Percentiles rank a stretch among this genome's conserved stretches.
phyloP scores from a whole-genome alignment of 2,329 filamentous ascomycete genomes.

The Cladosporium sp. region DNA sequence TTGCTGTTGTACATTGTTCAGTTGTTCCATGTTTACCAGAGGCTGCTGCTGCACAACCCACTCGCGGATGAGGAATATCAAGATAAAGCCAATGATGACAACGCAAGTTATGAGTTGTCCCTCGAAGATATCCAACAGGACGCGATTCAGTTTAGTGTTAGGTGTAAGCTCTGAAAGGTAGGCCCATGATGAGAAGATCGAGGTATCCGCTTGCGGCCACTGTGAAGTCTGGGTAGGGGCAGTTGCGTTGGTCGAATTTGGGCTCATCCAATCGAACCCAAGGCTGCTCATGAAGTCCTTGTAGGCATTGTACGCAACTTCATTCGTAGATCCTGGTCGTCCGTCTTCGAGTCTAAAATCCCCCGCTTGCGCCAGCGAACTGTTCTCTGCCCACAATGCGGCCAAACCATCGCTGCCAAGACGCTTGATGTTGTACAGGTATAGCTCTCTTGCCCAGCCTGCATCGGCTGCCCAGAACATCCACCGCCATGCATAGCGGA shows the following conservation, averaged over 20 bases:
- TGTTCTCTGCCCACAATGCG: slow-evolving; percentile 18
- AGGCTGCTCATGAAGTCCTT: not conserved
- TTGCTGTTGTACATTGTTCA: slow-evolving; percentile 29
- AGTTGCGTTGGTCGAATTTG: not conserved
- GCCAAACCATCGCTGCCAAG: not conserved
- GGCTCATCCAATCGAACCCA: not conserved
- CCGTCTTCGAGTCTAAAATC: slow-evolving; percentile 15
- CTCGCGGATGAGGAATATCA: slow-evolving; percentile 95
- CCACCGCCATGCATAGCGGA: slow-evolving; percentile 88
- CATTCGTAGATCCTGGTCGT: not conserved
- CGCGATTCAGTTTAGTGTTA: slow-evolving; percentile 71
- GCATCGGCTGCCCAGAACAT: slow-evolving; percentile 93
- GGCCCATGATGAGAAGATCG: slow-evolving; percentile 33
- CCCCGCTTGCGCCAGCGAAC: slow-evolving; percentile 16
- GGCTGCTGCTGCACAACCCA: slow-evolving; percentile 99
- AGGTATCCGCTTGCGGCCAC: slow-evolving; percentile 27
- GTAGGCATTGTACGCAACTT: not conserved
- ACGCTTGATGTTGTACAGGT: slow-evolving; percentile 22
- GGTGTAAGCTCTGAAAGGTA: slow-evolving; percentile 65
- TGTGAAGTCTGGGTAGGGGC: not conserved
- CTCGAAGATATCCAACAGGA: slow-evolving; percentile 80
- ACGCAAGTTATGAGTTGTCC: slow-evolving; percentile 90
- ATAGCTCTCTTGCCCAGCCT: slow-evolving; percentile 57
- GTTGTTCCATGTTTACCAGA: slow-evolving; percentile 63
- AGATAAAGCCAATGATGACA: slow-evolving; percentile 89